Percentiles rank a stretch among this genome's conserved stretches.
Evolutionary conservation across 2,329 filamentous ascomycete genomes (phyloP).

Genomic region (Phaeosphaeriaceae sp.): DNA sequence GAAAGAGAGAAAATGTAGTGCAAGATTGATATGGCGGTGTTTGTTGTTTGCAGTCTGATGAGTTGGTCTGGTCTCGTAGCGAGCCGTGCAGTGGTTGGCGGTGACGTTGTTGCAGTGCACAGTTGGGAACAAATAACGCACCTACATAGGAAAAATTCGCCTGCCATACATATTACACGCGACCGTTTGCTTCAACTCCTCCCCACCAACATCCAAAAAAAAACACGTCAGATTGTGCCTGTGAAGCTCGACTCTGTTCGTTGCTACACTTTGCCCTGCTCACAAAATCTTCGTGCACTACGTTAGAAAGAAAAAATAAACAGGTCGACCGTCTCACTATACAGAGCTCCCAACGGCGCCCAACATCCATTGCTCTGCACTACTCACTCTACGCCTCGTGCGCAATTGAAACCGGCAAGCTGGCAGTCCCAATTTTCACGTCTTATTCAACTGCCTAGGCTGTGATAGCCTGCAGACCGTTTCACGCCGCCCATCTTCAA

Average conservation of each 20-base stretch:
- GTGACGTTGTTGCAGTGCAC: conserved; percentile 22
- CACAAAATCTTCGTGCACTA: conserved; percentile 1
- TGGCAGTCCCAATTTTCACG: conserved; percentile 35
- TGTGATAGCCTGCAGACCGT: conserved; percentile 45
- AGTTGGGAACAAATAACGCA: conserved; percentile 26
- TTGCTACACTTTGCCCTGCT: conserved; percentile 10
- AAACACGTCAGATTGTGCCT: conserved; percentile 1
- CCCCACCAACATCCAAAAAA: conserved; percentile 8
- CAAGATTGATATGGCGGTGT: too few relatives aligned
- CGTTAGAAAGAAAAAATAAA: neutral
- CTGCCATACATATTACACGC: conserved; percentile 19
- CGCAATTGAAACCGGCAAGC: conserved; percentile 35
- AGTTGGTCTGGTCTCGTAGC: conserved; percentile 8
- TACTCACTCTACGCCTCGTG: conserved; percentile 7
- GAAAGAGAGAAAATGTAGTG: too few relatives aligned
- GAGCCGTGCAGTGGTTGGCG: conserved; percentile 19
- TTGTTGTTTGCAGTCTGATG: neutral
- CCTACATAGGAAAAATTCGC: conserved; percentile 18
- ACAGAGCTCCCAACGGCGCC: conserved; percentile 18
- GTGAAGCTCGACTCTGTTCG: conserved; percentile 5
- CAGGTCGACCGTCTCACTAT: neutral
- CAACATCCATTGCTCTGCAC: conserved; percentile 24
- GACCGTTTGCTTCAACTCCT: conserved; percentile 16
- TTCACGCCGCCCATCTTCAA: conserved; percentile 25
- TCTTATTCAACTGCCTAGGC: conserved; percentile 42